phyloP scores from a whole-genome alignment of 805 yeast genomes.

The Kuraishia floccosa region DNA sequence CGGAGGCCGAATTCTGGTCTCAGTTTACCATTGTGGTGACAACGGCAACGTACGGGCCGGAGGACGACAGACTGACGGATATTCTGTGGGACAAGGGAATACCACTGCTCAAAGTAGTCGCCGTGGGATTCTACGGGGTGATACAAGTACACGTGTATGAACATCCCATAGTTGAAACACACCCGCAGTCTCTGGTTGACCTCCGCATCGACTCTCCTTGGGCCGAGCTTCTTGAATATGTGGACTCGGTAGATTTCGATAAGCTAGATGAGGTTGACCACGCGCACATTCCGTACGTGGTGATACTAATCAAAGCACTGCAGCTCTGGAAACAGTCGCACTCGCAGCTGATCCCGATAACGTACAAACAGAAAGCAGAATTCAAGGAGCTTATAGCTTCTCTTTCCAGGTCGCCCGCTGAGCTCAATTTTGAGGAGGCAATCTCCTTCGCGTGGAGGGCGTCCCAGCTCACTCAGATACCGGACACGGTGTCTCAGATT shows the following conservation, averaged over 20 bases:
- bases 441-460: slow-evolving; percentile 30
- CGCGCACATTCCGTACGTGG: slow-evolving; percentile 61
- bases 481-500: slow-evolving; percentile 13
- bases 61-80: slow-evolving; percentile 16
- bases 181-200: slow-evolving; percentile 51
- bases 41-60: slow-evolving; percentile 8
- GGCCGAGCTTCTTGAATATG: slow-evolving; percentile 45
- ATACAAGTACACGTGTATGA: slow-evolving; percentile 41
- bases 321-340: slow-evolving; percentile 22
- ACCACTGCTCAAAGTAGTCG: slow-evolving; percentile 41
- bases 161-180: slow-evolving; percentile 66
- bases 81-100: slow-evolving; percentile 30
- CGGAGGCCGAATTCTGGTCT: slow-evolving; percentile 25
- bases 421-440: slow-evolving; percentile 45
- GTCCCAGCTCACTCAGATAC: slow-evolving; percentile 20
- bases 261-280: slow-evolving; percentile 29
- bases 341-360: slow-evolving; percentile 11
- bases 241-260: slow-evolving; percentile 38
- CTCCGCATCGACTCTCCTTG: slow-evolving; percentile 62
- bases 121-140: slow-evolving; percentile 58
- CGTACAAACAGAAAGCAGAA: slow-evolving; percentile 14
- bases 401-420: slow-evolving; percentile 21
- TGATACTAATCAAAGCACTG: slow-evolving; percentile 46
- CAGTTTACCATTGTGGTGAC: slow-evolving; percentile 33
- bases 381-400: slow-evolving; percentile 24